Base-by-base conservation (phyloP, 306 rosid genomes). In the Citrullus colocynthis region DNA sequence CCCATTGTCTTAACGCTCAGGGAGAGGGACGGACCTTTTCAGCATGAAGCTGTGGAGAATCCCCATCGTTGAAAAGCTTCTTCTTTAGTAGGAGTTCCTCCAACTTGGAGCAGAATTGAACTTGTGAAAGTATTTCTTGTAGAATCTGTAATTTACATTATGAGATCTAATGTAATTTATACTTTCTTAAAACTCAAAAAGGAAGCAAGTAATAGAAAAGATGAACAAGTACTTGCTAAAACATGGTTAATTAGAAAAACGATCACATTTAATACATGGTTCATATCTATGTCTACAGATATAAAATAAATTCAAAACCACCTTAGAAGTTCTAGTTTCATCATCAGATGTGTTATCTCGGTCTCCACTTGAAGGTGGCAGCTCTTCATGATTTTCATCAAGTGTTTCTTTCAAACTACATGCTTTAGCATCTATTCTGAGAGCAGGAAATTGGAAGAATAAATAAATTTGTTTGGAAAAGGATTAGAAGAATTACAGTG, bases 391-490 rank as follows among this genome's bases (percentile, higher is more conserved):
- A 74, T 79, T 71, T 82, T 85, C 82, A 78, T 90, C 89, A 73
- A 93, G 81, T 78, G 83, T 83, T 85, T 86, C 93, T 87, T 85
- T 91, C 79, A 91, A 64, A 55, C 82, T 85, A 80, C 83, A 44
- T 73, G 83, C 93, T 84, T 93, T 96, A 54, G 87, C 94, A 84
- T 91, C 97, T 88, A 93, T 84, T 88, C 98, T 93, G 98, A 79
- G 86, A 86, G 73, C 82, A 81, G 61, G 76, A 62, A 85, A 76
- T 64, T 49, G 61, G 62, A 73, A 28, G 60, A 73, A 51, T 73
- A 32, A 73, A 30, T 73, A 52, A 73, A 73, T 52, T 65, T 45
- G 32, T 69, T 24, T 42, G 44, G 18, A 66, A 66, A 18, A 0
- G 17, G 74, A 39, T 37, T 16, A 66, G 73, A 71, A 28, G 60